These are phyloP conservation scores for Chamaecrista fasciculata DNA, from an alignment of 306 rosid genomes.

Conservation along the genomic window DNA sequence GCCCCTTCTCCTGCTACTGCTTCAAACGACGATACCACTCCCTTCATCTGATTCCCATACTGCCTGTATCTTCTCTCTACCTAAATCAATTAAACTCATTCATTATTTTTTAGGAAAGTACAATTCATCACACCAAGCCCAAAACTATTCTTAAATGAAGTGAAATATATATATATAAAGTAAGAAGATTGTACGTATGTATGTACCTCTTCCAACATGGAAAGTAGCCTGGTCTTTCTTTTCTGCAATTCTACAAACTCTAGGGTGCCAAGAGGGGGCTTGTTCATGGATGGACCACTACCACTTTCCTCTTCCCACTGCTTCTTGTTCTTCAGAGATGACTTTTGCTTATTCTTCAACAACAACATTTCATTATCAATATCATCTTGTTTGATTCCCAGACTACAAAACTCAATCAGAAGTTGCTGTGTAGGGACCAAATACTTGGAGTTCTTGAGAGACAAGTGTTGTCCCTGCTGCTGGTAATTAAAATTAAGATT, in stretches of 20 bases:
- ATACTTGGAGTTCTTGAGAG: conserved; percentile 65
- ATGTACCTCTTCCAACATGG: conserved; percentile 96
- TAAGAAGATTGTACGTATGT: no score
- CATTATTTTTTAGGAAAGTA: no score
- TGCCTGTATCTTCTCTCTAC: conserved; percentile 83
- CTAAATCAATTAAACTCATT: no score
- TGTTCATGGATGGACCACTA: conserved; percentile 47
- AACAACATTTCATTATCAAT: no score
- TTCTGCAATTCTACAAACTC: conserved; percentile 82
- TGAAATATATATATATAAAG: no score
- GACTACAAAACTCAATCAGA: conserved; percentile 82
- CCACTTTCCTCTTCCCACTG: conserved; percentile 49
- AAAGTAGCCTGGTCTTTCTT: conserved; percentile 76
- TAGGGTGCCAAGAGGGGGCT: conserved; percentile 51
- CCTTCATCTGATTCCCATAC: conserved; percentile 86
- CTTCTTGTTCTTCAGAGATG: conserved; percentile 41
- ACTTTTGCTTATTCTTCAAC: conserved; percentile 34
- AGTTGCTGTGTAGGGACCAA: conserved; percentile 70
- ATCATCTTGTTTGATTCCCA: conserved; percentile 50
- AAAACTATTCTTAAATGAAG: conserved; percentile 34
- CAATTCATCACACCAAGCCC: no score
- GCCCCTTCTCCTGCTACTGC: conserved; percentile 73
- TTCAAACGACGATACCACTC: conserved; percentile 69
- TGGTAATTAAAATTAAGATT: conserved; percentile 1
- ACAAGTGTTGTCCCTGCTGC: conserved; percentile 41